These are phyloP conservation scores for Amesomyces nigricolor DNA, from an alignment of 2,329 filamentous ascomycete genomes.

Conservation along the genomic window DNA sequence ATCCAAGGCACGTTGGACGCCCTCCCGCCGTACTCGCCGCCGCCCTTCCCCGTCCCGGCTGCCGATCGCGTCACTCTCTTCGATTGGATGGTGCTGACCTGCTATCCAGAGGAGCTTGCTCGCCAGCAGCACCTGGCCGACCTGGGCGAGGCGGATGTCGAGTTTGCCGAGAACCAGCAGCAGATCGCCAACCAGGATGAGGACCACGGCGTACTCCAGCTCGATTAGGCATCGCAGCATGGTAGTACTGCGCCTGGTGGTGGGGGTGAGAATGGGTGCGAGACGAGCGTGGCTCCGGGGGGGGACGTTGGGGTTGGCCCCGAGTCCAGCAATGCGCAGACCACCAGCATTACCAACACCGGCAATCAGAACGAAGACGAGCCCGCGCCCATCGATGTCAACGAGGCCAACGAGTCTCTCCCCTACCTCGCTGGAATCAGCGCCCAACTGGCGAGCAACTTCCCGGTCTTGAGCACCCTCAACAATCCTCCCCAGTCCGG, in stretches of 20 bases:
- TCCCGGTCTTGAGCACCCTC: no score
- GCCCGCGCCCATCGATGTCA: not conserved
- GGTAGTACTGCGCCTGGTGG: not conserved
- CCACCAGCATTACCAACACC: no score
- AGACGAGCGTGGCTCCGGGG: not conserved
- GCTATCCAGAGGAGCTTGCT: conserved; percentile 26
- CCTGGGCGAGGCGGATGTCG: not conserved
- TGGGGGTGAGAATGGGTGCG: not conserved
- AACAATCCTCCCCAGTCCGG: no score
- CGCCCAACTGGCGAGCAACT: no score
- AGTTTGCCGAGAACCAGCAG: not conserved
- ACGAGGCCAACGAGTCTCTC: not conserved
- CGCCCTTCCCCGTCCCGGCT: conserved; percentile 28
- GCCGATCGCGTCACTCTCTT: conserved; percentile 30
- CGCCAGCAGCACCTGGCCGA: conserved; percentile 18
- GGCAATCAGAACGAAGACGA: not conserved
- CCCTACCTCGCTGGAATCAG: not conserved
- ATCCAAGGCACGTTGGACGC: conserved; percentile 21
- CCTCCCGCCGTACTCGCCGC: conserved; percentile 26
- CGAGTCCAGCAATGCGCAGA: no score
- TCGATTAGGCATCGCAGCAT: conserved; percentile 15
- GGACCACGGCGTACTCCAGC: conserved; percentile 4
- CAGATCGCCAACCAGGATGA: not conserved
- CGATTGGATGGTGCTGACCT: conserved; percentile 31
- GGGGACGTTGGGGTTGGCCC: no score